Conservation (phyloP, 768 basidiomycete species). For the Rhodotorula sphaerocarpa region DNA sequence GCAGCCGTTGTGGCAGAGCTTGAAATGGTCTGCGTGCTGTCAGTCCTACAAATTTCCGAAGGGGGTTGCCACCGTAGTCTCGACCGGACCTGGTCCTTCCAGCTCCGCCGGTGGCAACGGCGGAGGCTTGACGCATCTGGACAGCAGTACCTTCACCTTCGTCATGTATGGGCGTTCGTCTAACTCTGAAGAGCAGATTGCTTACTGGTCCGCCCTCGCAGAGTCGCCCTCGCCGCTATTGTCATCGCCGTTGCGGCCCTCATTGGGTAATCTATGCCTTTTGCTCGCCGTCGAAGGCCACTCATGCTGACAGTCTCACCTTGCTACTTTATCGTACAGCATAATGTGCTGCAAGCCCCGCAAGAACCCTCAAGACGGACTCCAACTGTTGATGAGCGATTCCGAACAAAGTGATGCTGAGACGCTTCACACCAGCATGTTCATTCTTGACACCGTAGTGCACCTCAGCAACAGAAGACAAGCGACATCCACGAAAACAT, state of each 20-base stretch:
- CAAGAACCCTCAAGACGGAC: too few relatives aligned
- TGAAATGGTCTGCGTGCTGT: slow-evolving; percentile 4
- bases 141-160: neutral
- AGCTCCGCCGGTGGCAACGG: neutral
- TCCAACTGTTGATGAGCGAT: neutral
- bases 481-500: too few relatives aligned
- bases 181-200: neutral
- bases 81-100: neutral
- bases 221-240: slow-evolving; percentile 43
- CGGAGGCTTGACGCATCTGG: neutral
- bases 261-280: neutral
- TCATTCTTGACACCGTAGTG: too few relatives aligned
- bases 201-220: slow-evolving; percentile 30
- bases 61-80: slow-evolving; percentile 1
- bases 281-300: slow-evolving; percentile 11
- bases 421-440: too few relatives aligned
- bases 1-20: slow-evolving; percentile 1
- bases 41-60: neutral
- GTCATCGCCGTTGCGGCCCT: neutral
- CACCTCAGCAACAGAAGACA: too few relatives aligned
- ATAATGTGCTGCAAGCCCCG: slow-evolving; percentile 47
- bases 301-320: neutral
- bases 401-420: too few relatives aligned
- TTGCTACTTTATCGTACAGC: neutral
- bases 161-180: slow-evolving; percentile 36